Evolutionary conservation across 345 rosid genomes (phyloP).

Genomic region (Populus ilicifolia): DNA sequence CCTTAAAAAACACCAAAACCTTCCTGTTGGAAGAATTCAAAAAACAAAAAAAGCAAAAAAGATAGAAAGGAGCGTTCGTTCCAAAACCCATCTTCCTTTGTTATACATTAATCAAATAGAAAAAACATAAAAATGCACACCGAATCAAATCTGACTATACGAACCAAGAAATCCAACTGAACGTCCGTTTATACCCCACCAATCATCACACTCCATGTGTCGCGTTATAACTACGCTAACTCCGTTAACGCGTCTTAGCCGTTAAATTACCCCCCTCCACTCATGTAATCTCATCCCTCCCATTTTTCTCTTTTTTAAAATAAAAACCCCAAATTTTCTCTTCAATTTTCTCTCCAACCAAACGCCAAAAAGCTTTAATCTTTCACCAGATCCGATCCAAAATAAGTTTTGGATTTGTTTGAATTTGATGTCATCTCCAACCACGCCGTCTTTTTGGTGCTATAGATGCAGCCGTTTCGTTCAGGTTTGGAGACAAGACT

Average conservation of each 20-base stretch:
- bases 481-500: conserved; percentile 42
- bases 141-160: too few species aligned
- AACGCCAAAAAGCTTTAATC: neutral
- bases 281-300: neutral
- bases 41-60: neutral
- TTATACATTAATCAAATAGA: neutral
- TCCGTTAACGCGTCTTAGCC: conserved; percentile 32
- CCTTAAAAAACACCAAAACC: neutral
- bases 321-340: neutral
- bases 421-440: conserved; percentile 44
- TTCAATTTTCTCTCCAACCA: neutral
- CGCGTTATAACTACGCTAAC: conserved; percentile 27
- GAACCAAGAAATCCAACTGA: neutral
- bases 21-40: neutral
- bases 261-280: conserved; percentile 13
- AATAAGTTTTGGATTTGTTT: neutral
- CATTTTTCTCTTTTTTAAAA: neutral
- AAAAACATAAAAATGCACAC: neutral
- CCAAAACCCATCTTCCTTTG: neutral
- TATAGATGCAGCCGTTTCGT: conserved; percentile 73
- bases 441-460: conserved; percentile 75
- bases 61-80: neutral
- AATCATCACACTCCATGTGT: conserved; percentile 22
- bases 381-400: neutral
- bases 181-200: neutral